phyloP scores from a whole-genome alignment of 1,284 basidiomycete genomes.

The Phellinidium pouzarii region DNA sequence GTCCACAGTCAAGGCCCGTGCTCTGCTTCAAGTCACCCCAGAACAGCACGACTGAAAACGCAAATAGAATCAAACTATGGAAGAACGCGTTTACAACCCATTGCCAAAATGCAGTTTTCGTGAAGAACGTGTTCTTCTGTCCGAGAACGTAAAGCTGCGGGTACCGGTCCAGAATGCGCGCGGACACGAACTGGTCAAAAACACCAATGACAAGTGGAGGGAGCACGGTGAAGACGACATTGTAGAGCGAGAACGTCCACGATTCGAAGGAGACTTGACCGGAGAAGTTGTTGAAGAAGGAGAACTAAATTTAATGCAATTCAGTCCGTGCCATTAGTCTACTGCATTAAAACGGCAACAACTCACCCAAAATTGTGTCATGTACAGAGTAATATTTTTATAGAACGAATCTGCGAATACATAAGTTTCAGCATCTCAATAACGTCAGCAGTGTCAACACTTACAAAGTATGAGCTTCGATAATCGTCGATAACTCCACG shows the following conservation, averaged over 20 bases:
- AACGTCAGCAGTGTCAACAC: constrained; percentile 27
- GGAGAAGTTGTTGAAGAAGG: constrained; percentile 98
- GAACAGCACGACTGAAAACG: constrained; percentile 86
- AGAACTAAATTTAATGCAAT: constrained; percentile 60
- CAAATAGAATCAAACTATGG: constrained; percentile 86
- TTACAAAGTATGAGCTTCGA: constrained; percentile 92
- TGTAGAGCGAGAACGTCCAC: constrained; percentile 94
- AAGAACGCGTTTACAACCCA: constrained; percentile 95
- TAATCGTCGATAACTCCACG: constrained; percentile 95
- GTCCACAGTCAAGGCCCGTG: constrained; percentile 79
- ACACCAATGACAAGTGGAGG: constrained; percentile 97
- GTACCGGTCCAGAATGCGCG: constrained; percentile 93
- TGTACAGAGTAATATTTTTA: constrained; percentile 96
- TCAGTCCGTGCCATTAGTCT: constrained; percentile 6
- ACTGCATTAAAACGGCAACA: not conserved
- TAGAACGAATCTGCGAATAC: constrained; percentile 77
- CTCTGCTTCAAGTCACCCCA: constrained; percentile 84
- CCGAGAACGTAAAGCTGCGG: constrained; percentile 94
- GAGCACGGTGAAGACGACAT: constrained; percentile 90
- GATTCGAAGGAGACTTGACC: constrained; percentile 98
- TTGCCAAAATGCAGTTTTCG: constrained; percentile 87
- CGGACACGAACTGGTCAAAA: constrained; percentile 97
- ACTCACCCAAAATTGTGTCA: constrained; percentile 94
- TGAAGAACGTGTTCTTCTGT: constrained; percentile 90
- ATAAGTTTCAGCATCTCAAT: not conserved